Percentiles rank a stretch among this genome's conserved stretches.
Evolutionary conservation across 345 rosid species (phyloP).

Genomic region (Gossypium turneri): DNA sequence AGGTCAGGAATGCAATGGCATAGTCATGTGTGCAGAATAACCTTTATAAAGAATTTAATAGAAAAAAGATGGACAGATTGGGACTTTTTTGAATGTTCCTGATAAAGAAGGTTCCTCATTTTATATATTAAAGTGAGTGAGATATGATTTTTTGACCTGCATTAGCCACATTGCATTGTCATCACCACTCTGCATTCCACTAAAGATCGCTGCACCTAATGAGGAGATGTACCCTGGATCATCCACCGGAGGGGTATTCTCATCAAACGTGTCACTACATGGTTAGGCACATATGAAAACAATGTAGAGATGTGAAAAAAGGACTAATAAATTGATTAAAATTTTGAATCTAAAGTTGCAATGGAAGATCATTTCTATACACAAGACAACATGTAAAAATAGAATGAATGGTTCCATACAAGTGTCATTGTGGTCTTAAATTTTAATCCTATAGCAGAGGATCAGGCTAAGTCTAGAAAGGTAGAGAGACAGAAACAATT

Average conservation of each 20-base stretch:
- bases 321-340: background rate
- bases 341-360: background rate
- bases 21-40: background rate
- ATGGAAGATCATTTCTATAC: background rate
- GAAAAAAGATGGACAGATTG: background rate
- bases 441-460: background rate
- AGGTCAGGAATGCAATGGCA: background rate
- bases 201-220: constrained; percentile 63
- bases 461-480: background rate
- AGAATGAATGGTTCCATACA: background rate
- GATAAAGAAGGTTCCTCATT: background rate
- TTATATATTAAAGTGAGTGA: background rate
- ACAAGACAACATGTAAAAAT: constrained; percentile 1
- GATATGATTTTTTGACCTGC: constrained; percentile 45
- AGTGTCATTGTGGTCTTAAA: background rate
- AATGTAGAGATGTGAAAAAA: background rate
- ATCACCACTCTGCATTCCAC: constrained; percentile 67
- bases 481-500: background rate
- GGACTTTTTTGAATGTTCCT: constrained; percentile 4
- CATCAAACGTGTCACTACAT: constrained; percentile 71
- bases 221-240: constrained; percentile 62
- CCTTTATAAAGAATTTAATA: background rate
- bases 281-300: constrained; percentile 12
- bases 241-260: constrained; percentile 71
- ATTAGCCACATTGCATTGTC: constrained; percentile 66